These are phyloP conservation scores for Calvatia gigantea DNA, from an alignment of 768 basidiomycete genomes.

Conservation along the genomic window DNA sequence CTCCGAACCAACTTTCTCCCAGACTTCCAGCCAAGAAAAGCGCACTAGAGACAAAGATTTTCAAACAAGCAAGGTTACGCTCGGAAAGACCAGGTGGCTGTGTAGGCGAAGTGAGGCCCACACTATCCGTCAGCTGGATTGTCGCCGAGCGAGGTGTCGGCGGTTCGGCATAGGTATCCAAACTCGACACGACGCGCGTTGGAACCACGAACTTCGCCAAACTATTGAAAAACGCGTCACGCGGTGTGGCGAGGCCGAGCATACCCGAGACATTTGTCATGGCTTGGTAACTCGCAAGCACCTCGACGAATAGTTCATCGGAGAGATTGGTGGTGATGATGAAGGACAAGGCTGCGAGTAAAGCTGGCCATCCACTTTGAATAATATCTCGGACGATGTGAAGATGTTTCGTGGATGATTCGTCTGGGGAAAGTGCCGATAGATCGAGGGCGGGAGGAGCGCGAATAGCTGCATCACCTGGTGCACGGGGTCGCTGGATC, in stretches of 20 bases:
- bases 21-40: constrained; percentile 82
- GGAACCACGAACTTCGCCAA: constrained; percentile 95
- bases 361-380: constrained; percentile 86
- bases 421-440: constrained; percentile 42
- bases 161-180: constrained; percentile 55
- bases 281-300: constrained; percentile 76
- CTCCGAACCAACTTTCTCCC: constrained; percentile 88
- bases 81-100: constrained; percentile 78
- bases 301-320: constrained; percentile 87
- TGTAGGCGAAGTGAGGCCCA: constrained; percentile 50
- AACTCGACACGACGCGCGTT: constrained; percentile 77
- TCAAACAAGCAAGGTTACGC: constrained; percentile 87
- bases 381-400: constrained; percentile 72
- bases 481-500: constrained; percentile 58
- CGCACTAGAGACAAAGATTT: constrained; percentile 73
- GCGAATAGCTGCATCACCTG: constrained; percentile 62
- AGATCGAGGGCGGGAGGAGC: constrained; percentile 75
- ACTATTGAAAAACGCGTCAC: constrained; percentile 89
- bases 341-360: constrained; percentile 88
- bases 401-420: constrained; percentile 55
- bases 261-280: constrained; percentile 88
- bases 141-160: constrained; percentile 58
- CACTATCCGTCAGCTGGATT: constrained; percentile 59
- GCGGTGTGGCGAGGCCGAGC: constrained; percentile 80
- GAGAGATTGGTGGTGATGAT: constrained; percentile 88